Evolutionary conservation across 1,284 basidiomycete genomes (phyloP).

Genomic region (Rhodotorula sp.): DNA sequence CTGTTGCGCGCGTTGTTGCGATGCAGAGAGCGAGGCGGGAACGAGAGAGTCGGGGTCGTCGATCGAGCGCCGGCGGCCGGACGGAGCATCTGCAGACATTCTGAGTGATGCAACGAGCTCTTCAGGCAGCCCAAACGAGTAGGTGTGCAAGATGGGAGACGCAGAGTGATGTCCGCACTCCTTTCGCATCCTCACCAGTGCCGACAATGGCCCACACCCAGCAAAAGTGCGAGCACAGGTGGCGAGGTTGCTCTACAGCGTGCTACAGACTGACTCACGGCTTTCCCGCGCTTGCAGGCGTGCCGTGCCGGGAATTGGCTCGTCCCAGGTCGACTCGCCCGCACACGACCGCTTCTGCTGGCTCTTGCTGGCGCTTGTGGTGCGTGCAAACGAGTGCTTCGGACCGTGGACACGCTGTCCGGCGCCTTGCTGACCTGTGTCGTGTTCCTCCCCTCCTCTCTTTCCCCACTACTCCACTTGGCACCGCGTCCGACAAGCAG

Average conservation of each 20-base stretch:
- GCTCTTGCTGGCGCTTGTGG: conserved; percentile 37
- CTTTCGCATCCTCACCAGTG: background rate
- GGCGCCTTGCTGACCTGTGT: background rate
- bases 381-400: conserved; percentile 6
- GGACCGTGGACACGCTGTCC: background rate
- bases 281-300: background rate
- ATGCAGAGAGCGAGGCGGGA: background rate
- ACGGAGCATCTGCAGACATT: conserved; percentile 6
- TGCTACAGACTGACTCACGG: too few relatives aligned
- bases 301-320: background rate
- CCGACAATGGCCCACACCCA: background rate
- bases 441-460: background rate
- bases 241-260: too few relatives aligned
- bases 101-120: background rate
- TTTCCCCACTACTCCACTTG: background rate
- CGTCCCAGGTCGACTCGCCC: background rate
- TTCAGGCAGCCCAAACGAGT: too few relatives aligned
- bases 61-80: conserved; percentile 17
- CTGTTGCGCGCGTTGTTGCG: background rate
- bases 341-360: conserved; percentile 25
- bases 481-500: conserved; percentile 11
- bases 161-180: background rate
- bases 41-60: conserved; percentile 21
- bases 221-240: too few relatives aligned
- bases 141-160: background rate